Percentiles rank a stretch among this genome's conserved stretches.
Evolutionary conservation across 2,329 filamentous ascomycete genomes (phyloP).

Genomic region (Aspergillus uvarum): DNA sequence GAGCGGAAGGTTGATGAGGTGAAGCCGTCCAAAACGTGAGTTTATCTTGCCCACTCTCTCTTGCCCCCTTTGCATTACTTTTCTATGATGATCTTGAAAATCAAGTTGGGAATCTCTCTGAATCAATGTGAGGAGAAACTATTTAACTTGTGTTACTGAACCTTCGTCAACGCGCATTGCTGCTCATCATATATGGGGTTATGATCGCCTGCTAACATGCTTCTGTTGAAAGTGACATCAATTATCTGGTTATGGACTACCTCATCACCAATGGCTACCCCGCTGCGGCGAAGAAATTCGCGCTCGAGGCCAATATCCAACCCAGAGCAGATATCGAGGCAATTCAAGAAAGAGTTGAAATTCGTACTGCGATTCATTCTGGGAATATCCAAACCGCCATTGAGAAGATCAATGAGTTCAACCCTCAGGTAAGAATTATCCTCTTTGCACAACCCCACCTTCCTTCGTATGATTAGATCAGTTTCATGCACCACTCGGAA

Average conservation of each 20-base stretch:
- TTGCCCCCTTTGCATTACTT: constrained; percentile 21
- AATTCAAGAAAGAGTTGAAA: constrained; percentile 76
- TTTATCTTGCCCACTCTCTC: constrained; percentile 22
- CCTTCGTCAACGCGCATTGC: constrained; percentile 26
- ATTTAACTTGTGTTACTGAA: constrained; percentile 76
- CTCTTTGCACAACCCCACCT: constrained; percentile 7
- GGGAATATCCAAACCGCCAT: constrained; percentile 86
- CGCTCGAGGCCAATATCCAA: constrained; percentile 83
- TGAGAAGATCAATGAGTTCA: constrained; percentile 80
- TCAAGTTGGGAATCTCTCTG: constrained; percentile 99
- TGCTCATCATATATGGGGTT: constrained; percentile 4
- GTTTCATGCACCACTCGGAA: constrained; percentile 99
- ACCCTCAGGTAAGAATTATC: constrained; percentile 74
- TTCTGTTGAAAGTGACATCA: constrained; percentile 72
- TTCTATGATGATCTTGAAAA: constrained; percentile 73
- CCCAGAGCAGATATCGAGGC: constrained; percentile 69
- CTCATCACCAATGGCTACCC: constrained; percentile 94
- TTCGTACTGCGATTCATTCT: constrained; percentile 78
- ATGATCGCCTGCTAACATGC: constrained; percentile 30
- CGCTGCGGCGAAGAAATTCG: constrained; percentile 88
- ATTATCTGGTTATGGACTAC: constrained; percentile 93
- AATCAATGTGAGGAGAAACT: constrained; percentile 87
- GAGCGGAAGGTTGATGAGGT: constrained; percentile 79
- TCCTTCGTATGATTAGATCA: constrained; percentile 83
- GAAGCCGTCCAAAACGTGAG: constrained; percentile 87